These are phyloP conservation scores for Aaosphaeria pasadenensis DNA, from an alignment of 2,329 filamentous ascomycete species.

Conservation along the genomic window DNA sequence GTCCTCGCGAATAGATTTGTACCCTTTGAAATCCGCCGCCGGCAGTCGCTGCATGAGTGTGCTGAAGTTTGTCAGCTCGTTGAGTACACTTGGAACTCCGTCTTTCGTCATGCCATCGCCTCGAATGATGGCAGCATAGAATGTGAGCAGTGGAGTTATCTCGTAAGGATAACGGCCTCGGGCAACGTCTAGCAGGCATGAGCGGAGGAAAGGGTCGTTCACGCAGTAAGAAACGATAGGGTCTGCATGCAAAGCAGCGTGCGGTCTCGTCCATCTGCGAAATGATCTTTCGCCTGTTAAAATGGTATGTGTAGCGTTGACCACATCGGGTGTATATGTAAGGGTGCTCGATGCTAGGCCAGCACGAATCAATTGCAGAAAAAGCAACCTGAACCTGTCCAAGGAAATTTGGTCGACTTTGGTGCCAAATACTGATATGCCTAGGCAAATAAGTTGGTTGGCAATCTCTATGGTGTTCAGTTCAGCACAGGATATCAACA, in stretches of 20 bases:
- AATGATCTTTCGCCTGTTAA: constrained; percentile 51
- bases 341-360: constrained; percentile 58
- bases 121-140: constrained; percentile 64
- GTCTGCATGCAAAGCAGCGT: constrained; percentile 16
- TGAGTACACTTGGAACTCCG: constrained; percentile 52
- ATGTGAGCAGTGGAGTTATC: constrained; percentile 70
- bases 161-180: constrained; percentile 82
- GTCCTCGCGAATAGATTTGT: constrained; percentile 78
- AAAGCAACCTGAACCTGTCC: constrained; percentile 60
- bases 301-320: constrained; percentile 64
- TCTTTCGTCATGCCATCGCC: constrained; percentile 45
- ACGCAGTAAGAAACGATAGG: constrained; percentile 53
- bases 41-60: constrained; percentile 79
- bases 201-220: constrained; percentile 56
- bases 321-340: constrained; percentile 69
- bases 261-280: constrained; percentile 28
- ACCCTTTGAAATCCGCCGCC: constrained; percentile 62
- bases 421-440: constrained; percentile 42
- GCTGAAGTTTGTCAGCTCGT: constrained; percentile 62
- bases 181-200: constrained; percentile 62
- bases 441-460: constrained; percentile 17
- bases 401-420: constrained; percentile 54
- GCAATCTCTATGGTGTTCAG: constrained; percentile 22
- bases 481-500: constrained; percentile 22
- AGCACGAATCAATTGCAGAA: constrained; percentile 69